Base-by-base conservation (phyloP, 1,284 basidiomycete genomes). In the Phlebopus sp. region DNA sequence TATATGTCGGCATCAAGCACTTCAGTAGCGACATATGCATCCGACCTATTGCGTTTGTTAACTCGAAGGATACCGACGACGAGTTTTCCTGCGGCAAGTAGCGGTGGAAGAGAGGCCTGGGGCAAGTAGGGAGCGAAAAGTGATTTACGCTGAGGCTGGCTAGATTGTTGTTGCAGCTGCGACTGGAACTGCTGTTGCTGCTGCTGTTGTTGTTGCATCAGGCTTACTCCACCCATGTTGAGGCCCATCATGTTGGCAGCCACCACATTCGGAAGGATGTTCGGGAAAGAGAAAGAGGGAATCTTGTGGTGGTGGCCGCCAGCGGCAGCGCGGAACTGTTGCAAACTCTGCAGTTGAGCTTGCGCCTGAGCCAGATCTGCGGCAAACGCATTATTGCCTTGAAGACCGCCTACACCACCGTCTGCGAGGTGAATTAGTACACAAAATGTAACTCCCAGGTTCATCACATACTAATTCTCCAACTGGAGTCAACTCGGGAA, bases 11-110 rank as follows among this genome's bases (percentile, higher is more conserved):
- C 92, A 63, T 99, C 97, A 46, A 99, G 75, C 25, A 98, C 95
- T 67, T 99, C 97, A 19, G 96, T 99, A n/a, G 96, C 90, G 51
- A 99, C 96, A 68, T 98, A 99, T 5, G 97, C 97, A 69, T 99
- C 97, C 19, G 96, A 98, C 47, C 97, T 83, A 69, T 98, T 98
- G 62, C 97, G 90, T 75, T 99, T 99, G 76, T 99, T 99, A 60
- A 99, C 95, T 43, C 97, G 87, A 44, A 99, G 74, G 44, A 97
- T 92, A 55, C 97, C 97, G 49, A 99, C 95, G 50, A 99, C 97
- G 40, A 99, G 79, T 73, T 99, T 99, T 42, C 96, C 97, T 14
- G 97, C 95, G n/a, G 92, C 90, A 44, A 99, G 82, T 51, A 99
- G 83, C 41, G 96, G 96, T 25, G 97, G 96, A 38, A 99, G 81